Evolutionary conservation across 306 rosid genomes (phyloP), one percentile per base, ranked within the genome.

Genomic region (Prunus mume): DNA sequence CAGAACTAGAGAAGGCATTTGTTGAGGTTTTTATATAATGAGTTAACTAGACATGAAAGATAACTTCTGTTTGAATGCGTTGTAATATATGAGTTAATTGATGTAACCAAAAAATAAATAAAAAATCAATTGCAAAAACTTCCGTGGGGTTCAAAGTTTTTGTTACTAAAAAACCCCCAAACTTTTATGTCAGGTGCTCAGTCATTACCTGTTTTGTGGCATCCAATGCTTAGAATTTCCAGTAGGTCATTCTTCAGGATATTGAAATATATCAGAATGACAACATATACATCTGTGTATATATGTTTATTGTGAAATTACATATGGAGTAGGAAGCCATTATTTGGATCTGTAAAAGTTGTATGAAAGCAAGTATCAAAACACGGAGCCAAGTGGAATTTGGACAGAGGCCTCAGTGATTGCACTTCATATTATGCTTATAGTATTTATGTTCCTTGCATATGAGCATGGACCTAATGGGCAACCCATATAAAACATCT

Each of bases 1-100:
- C 93, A 13, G 90, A 85, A 32, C 87, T 92, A 19, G 86, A 89
- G 86, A 89, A 83, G 85, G 91, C 84, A 81, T 95, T 95, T 89
- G 90, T 90, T 46, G 87, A 95, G 98, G 98, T 94, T 79, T 83
- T 45, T 62, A 22, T 68, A 19, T 54, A 45, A 47, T 11, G 65
- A 47, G 57, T 63, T 66, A 18, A 52, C n/a, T 22, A 65, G 68
- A 72, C 43, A 19, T 20, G 49, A 67, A 60, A 67, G 14, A 54
- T 68, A 52, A 79, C 43, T 14, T 27, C 22, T 38, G 11, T 60
- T 47, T 60, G 12, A 69, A 47, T 56, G 24, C 54, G 15, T 56
- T 55, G n/a, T 46, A 27, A 24, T 49, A 8, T 46, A 19, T 0
- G 56, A 38, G 43, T 38, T 38, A 38, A 38, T 38, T 38, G 43